Base-by-base conservation (phyloP, 1,284 basidiomycete species). In the Heterobasidion irregulare region DNA sequence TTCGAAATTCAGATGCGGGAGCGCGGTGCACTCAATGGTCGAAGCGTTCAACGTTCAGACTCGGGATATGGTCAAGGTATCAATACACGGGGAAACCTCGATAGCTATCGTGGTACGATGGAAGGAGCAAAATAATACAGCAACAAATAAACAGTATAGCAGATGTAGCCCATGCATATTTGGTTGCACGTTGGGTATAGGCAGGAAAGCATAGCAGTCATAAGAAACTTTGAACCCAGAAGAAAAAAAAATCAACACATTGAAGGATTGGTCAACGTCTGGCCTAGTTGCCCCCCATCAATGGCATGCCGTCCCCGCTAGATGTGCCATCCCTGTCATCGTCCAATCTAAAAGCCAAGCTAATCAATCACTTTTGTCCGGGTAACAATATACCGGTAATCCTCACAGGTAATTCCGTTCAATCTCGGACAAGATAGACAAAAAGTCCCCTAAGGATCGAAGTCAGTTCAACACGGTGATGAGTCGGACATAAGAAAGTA, bases 341-440 rank as follows among this genome's bases (percentile, higher is more conserved):
- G 66, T 89, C 84, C 69, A 89, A 69, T 66, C 85, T 88, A 59
- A 55, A 49, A 53, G 32, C 51, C 62, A 57, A 61, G 59, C 26
- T 18, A 45, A 41, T 47, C 47, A 51, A 26, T 26, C 49, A 55
- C 45, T 55, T 47, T 54, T 56, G 10, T 8, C 18, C 12, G 16
- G 13, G 51, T 53, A 46, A 46, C 41, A 59, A 56, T 33, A 45
- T 26, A 52, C 18, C 47, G 38, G n/a, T 10, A 19, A 53, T 15
- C 79, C 86, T 68, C 62, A 87, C 84, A 90, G 67, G 74, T 91
- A 91, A 69, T 91, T 91, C 61, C 87, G 74, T 64, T 94, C 92
- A 62, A 94, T 92, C 70, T 94, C 92, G 18, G 86, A 89, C 43
- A 94, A 69, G 61, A 94, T 92, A 49, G 87, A 89, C 43, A 94